phyloP scores from a whole-genome alignment of 129 eudicot species.

The Apium graveolens region DNA sequence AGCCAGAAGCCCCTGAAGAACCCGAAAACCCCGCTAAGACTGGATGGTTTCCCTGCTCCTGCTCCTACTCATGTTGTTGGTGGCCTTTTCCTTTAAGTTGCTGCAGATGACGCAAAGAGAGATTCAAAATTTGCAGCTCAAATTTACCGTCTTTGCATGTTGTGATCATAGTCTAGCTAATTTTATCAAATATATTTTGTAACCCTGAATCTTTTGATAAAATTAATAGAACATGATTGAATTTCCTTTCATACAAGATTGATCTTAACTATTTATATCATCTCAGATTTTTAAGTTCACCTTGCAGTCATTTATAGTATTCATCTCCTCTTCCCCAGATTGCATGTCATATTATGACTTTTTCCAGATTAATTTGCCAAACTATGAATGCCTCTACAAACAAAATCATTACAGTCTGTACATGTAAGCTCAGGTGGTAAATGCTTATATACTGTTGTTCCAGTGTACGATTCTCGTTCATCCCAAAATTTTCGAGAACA shows the following conservation, averaged over 20 bases:
- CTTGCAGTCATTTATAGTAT: neutral
- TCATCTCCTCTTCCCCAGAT: neutral
- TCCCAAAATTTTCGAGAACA: too few species aligned
- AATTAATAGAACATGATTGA: neutral
- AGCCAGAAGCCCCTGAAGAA: slow-evolving; percentile 20
- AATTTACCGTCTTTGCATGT: neutral
- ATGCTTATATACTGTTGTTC: too few species aligned
- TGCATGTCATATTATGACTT: neutral
- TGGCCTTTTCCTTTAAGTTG: neutral
- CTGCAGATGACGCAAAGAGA: neutral
- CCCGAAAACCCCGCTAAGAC: slow-evolving; percentile 28
- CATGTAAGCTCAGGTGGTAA: too few species aligned
- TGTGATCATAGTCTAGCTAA: neutral
- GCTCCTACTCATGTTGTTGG: slow-evolving; percentile 11
- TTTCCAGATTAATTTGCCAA: neutral
- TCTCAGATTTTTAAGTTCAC: neutral
- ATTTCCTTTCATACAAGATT: too few species aligned
- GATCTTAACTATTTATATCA: neutral
- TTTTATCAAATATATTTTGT: neutral
- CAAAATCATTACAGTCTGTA: neutral
- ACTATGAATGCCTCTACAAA: neutral
- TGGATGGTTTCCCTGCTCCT: slow-evolving; percentile 48
- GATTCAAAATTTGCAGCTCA: neutral
- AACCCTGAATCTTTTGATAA: neutral
- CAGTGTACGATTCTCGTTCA: too few species aligned